Conservation (phyloP, 352 stramenopile species). For the Phytopythium litorale region DNA sequence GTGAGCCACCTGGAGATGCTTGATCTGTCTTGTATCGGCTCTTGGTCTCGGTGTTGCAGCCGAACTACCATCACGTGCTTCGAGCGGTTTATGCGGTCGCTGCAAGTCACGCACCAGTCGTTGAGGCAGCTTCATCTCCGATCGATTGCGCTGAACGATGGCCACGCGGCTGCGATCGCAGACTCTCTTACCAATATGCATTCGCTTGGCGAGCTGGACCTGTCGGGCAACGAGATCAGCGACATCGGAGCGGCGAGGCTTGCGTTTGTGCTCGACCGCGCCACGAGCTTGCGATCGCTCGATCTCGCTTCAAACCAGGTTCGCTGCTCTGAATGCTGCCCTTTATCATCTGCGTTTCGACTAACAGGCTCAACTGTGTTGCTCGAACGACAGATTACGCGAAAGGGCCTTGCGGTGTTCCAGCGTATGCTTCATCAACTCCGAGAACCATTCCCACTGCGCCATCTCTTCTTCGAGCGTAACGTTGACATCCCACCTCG, state of each 20-base stretch:
- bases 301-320: conserved; percentile 54
- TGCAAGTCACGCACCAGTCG: background rate
- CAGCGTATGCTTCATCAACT: conserved; percentile 34
- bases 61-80: background rate
- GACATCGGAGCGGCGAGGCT: conserved; percentile 36
- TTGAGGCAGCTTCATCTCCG: background rate
- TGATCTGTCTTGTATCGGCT: conserved; percentile 45
- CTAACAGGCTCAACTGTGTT: background rate
- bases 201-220: conserved; percentile 16
- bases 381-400: conserved; percentile 24
- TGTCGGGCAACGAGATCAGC: conserved; percentile 41
- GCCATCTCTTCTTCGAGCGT: conserved; percentile 31
- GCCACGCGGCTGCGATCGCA: background rate
- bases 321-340: background rate
- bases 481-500: conserved; percentile 13
- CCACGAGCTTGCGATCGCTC: conserved; percentile 29
- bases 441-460: conserved; percentile 23
- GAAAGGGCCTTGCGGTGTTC: conserved; percentile 25
- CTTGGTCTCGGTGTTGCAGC: background rate
- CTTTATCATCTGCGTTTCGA: too few relatives aligned
- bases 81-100: background rate
- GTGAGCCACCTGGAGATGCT: conserved; percentile 14
- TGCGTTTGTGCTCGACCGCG: conserved; percentile 41
- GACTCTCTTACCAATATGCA: background rate
- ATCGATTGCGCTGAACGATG: background rate